These are phyloP conservation scores for Russula vinacea DNA, from an alignment of 768 basidiomycete species.

Conservation along the genomic window DNA sequence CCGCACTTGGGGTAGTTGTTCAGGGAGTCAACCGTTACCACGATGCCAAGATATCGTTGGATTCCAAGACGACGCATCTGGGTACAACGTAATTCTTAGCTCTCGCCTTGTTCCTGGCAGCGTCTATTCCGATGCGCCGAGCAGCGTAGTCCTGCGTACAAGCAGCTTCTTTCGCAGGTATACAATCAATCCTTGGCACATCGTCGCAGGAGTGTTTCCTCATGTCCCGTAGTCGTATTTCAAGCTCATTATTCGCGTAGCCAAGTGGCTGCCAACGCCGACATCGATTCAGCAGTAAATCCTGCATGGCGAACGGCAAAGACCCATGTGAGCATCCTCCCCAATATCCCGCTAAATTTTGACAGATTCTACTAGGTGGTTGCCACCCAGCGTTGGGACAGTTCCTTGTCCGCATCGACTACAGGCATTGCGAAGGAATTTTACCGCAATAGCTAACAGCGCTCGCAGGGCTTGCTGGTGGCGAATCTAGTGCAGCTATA, in stretches of 20 bases:
- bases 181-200: slow-evolving; percentile 3
- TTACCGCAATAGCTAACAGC: slow-evolving; percentile 34
- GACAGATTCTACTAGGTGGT: slow-evolving; percentile 10
- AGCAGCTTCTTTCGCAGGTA: slow-evolving; percentile 9
- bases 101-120: slow-evolving; percentile 25
- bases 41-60: slow-evolving; percentile 15
- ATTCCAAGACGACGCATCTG: slow-evolving; percentile 20
- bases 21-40: slow-evolving; percentile 18
- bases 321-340: slow-evolving; percentile 35
- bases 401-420: slow-evolving; percentile 21
- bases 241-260: slow-evolving; percentile 26
- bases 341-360: not conserved
- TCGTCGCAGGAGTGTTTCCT: slow-evolving; percentile 10
- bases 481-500: slow-evolving; percentile 35
- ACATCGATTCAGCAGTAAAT: slow-evolving; percentile 37
- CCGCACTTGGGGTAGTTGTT: slow-evolving; percentile 28
- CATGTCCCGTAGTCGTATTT: too few relatives aligned
- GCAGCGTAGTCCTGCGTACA: slow-evolving; percentile 21
- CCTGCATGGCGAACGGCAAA: slow-evolving; percentile 42
- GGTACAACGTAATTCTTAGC: slow-evolving; percentile 19
- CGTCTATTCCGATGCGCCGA: slow-evolving; percentile 5
- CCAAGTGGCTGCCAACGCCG: slow-evolving; percentile 38
- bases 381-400: slow-evolving; percentile 1
- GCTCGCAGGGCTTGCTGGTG: slow-evolving; percentile 34
- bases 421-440: slow-evolving; percentile 27